Percentiles rank a stretch among this genome's conserved stretches.
Conservation (phyloP, 2,329 filamentous ascomycete species). For the Paramyrothecium sp. region DNA sequence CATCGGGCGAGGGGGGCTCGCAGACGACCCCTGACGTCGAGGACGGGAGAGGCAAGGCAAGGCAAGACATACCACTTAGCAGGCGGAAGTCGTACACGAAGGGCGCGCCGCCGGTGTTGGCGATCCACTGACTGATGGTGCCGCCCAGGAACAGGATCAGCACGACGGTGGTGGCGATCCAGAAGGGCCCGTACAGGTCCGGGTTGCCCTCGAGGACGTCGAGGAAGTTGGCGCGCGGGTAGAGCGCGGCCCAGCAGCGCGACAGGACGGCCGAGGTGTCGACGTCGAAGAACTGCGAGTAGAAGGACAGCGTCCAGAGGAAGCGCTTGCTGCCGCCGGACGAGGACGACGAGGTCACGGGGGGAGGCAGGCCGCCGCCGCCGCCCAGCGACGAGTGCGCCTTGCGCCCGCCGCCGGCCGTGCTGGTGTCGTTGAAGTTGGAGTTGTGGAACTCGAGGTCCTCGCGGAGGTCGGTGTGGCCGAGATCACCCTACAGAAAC, state of each 20-base stretch:
- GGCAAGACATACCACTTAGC: conserved; percentile 64
- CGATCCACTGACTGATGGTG: conserved; percentile 89
- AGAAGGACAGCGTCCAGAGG: conserved; percentile 91
- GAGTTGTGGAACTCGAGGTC: conserved; percentile 99
- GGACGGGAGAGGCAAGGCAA: conserved; percentile 1
- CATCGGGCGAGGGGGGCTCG: not conserved
- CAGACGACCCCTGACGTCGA: not conserved
- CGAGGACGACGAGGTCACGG: conserved; percentile 49
- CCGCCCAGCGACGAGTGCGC: conserved; percentile 38
- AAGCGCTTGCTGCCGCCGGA: conserved; percentile 69
- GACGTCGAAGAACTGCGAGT: conserved; percentile 97
- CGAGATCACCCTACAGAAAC: conserved; percentile 79
- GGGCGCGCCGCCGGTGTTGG: conserved; percentile 62
- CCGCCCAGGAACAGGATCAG: conserved; percentile 94
- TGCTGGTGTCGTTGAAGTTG: conserved; percentile 66
- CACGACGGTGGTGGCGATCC: conserved; percentile 97
- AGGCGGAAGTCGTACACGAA: conserved; percentile 92
- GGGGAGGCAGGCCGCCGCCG: conserved; percentile 57
- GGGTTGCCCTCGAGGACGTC: conserved; percentile 96
- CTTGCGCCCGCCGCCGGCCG: conserved; percentile 42
- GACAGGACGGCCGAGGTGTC: conserved; percentile 87
- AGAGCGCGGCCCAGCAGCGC: conserved; percentile 86
- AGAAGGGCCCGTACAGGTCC: conserved; percentile 94
- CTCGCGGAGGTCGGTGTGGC: conserved; percentile 96
- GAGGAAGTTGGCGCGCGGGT: conserved; percentile 90